Conservation (phyloP, 108 stramenopile species). For the Thalassiosira profunda region DNA sequence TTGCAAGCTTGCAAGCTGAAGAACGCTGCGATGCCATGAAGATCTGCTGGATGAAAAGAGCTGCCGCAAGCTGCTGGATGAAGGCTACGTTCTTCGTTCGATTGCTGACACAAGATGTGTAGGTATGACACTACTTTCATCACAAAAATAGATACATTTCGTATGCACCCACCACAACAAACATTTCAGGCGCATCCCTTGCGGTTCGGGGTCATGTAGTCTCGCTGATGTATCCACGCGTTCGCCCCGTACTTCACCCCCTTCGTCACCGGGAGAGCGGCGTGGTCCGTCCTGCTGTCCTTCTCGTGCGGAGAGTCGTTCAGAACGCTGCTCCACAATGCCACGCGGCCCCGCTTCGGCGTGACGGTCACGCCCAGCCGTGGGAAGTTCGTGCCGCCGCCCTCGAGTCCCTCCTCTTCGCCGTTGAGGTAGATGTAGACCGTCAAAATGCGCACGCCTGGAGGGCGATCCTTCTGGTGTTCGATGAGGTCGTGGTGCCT, state of each 20-base stretch:
- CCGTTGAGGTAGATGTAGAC: constrained; percentile 70
- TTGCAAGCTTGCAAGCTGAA: too few relatives aligned
- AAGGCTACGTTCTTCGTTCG: too few relatives aligned
- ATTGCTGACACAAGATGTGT: too few relatives aligned
- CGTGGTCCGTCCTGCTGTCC: constrained; percentile 56
- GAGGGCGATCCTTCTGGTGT: constrained; percentile 44
- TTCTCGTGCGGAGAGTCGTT: constrained; percentile 38
- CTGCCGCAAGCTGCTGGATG: too few relatives aligned
- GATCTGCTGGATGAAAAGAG: too few relatives aligned
- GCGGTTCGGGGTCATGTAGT: too few relatives aligned
- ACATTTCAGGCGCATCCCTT: too few relatives aligned
- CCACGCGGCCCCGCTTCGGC: constrained; percentile 46
- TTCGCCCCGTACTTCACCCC: constrained; percentile 67
- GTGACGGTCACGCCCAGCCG: constrained; percentile 32
- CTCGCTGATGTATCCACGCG: constrained; percentile 54
- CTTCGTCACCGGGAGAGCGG: constrained; percentile 55
- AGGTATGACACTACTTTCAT: too few relatives aligned
- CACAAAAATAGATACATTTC: too few relatives aligned
- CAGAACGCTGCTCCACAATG: constrained; percentile 58
- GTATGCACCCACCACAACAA: too few relatives aligned
- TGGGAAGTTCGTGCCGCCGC: constrained; percentile 61
- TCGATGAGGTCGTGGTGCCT: constrained; percentile 68
- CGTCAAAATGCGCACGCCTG: constrained; percentile 65
- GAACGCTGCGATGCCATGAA: too few relatives aligned
- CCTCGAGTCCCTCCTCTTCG: constrained; percentile 65